Percentiles rank a stretch among this genome's conserved stretches.
Conservation (phyloP, 352 stramenopile genomes). For the Phytophthora pinifolia region DNA sequence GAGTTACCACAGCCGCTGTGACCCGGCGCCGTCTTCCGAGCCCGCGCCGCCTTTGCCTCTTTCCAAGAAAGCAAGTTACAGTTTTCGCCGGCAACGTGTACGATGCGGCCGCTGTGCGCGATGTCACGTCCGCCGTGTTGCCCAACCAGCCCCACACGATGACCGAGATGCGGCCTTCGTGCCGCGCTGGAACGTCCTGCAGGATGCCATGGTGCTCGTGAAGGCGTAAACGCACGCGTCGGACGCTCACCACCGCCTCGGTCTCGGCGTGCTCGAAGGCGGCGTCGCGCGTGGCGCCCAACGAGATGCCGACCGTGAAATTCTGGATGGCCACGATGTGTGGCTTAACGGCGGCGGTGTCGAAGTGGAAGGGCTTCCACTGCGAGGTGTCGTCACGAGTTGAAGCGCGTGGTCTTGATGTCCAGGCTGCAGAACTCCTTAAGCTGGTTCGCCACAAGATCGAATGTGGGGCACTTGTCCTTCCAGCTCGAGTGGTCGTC, state of each 20-base stretch:
- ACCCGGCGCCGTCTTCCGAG: too few relatives aligned
- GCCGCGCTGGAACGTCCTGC: constrained; percentile 75
- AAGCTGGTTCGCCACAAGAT: constrained; percentile 78
- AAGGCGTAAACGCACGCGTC: constrained; percentile 94
- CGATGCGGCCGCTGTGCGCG: constrained; percentile 4
- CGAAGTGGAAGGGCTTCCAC: constrained; percentile 95
- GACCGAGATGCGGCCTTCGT: constrained; percentile 93
- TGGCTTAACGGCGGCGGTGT: constrained; percentile 93
- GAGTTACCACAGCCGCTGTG: constrained; percentile 5
- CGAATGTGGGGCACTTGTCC: constrained; percentile 71
- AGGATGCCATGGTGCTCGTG: constrained; percentile 93
- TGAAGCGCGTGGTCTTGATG: constrained; percentile 93
- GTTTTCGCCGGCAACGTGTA: constrained; percentile 7
- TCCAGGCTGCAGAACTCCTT: constrained; percentile 89
- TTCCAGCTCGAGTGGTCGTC: constrained; percentile 89
- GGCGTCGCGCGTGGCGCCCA: constrained; percentile 90
- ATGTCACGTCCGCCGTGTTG: constrained; percentile 50
- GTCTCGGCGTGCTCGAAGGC: constrained; percentile 89
- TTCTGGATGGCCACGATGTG: constrained; percentile 92
- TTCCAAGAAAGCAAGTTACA: constrained; percentile 3
- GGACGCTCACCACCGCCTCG: constrained; percentile 89
- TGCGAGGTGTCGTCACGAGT: constrained; percentile 94
- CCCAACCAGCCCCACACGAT: constrained; percentile 93
- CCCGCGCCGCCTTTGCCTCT: background rate
- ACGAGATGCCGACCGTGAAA: constrained; percentile 94